Base-by-base conservation (phyloP, 2,329 filamentous ascomycete genomes). In the Aspergillus pseudotamarii region DNA sequence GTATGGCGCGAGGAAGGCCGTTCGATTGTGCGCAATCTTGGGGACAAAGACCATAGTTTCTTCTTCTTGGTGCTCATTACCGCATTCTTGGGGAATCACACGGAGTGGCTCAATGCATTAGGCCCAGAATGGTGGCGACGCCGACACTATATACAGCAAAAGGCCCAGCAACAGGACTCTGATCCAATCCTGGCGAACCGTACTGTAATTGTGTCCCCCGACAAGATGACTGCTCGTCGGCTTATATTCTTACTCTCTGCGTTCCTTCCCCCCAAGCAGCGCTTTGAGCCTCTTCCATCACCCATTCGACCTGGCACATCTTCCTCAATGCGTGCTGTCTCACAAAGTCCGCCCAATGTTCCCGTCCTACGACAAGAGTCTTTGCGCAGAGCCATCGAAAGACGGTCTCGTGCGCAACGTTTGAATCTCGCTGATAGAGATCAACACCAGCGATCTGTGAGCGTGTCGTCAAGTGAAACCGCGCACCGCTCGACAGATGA, bases 1-100 rank as follows among this genome's bases (percentile, higher is more conserved):
- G 81, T 87, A 12, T 88, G 86, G 86, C 81, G 85, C 60, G 85
- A 88, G 67, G 86, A 88, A 74, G 84, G 85, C 46, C 80, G 85
- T 65, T 86, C 83, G 74, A 82, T 88, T 48, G 82, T 83, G n/a
- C 80, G 82, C 53, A 83, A 80, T 67, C 80, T 85, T 48, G 84
- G 84, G 36, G 79, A 82, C 57, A 83, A 83, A 71, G 85, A 87
- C 62, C 82, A 86, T 65, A 86, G 85, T 58, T 85, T 86, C 69
- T 88, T 88, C 72, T 84, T 88, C 66, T 81, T 85, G 69, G 86
- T 85, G 28, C 76, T 87, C 14, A 76, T 88, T 34, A 88, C 86
- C 1, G 85, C 85, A 1, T 88, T 88, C 61, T 75, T 88, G 59
- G 86, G 85, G 0, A 86, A 83, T 48, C 85, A 88, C 67, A 87